Percentiles rank a stretch among this genome's conserved stretches.
Evolutionary conservation across 2,329 filamentous ascomycete species (phyloP).

Genomic region (Cladosporium sp.): DNA sequence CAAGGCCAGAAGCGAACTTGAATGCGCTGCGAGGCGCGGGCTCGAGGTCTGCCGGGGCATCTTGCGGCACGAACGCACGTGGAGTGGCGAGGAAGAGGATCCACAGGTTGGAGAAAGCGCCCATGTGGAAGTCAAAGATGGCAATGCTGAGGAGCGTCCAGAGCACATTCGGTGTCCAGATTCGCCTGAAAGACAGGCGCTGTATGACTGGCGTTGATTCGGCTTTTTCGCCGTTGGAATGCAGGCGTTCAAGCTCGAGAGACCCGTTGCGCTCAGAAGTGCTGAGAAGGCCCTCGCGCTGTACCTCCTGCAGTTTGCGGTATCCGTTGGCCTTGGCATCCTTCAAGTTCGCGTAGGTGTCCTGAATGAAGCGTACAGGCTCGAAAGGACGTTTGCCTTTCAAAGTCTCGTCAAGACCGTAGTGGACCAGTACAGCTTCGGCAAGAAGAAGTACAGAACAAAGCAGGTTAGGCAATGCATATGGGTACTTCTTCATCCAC

Average conservation of each 20-base stretch:
- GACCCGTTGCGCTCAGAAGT: constrained; percentile 24
- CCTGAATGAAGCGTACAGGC: constrained; percentile 20
- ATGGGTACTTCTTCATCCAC: constrained; percentile 61
- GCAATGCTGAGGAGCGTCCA: constrained; percentile 59
- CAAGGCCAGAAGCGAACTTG: constrained; percentile 67
- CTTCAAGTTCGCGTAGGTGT: constrained; percentile 17
- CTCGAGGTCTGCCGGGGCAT: constrained; percentile 22
- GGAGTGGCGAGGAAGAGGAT: constrained; percentile 74
- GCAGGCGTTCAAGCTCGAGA: constrained; percentile 34
- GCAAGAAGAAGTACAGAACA: constrained; percentile 54
- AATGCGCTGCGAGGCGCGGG: constrained; percentile 40
- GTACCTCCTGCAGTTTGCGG: constrained; percentile 21
- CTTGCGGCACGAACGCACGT: constrained; percentile 43
- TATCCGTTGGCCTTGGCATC: constrained; percentile 27
- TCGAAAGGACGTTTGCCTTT: constrained; percentile 27
- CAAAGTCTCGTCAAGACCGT: constrained; percentile 56
- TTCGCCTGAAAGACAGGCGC: constrained; percentile 44
- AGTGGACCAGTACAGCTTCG: constrained; percentile 52
- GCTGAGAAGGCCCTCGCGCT: constrained; percentile 31
- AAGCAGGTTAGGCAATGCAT: constrained; percentile 59
- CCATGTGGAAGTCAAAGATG: constrained; percentile 69
- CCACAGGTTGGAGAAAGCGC: constrained; percentile 71
- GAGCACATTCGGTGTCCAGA: constrained; percentile 53
- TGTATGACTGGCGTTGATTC: constrained; percentile 25
- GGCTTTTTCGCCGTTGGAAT: constrained; percentile 26